phyloP scores from a whole-genome alignment of 2,329 filamentous ascomycete genomes.

The Calonectria naviculata region DNA sequence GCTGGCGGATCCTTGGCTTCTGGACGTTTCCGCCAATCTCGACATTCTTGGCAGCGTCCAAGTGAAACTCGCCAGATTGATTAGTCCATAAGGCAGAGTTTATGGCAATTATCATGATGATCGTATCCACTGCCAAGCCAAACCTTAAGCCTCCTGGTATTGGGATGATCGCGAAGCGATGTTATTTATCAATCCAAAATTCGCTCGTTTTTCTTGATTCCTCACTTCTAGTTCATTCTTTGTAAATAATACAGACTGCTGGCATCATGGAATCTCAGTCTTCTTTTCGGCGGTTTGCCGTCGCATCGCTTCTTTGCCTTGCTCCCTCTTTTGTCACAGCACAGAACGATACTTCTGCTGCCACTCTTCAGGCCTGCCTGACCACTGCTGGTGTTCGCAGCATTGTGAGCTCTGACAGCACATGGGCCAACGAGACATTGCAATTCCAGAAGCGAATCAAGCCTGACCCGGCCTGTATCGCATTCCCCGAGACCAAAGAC shows the following conservation, averaged over 20 bases:
- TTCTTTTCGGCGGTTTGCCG: conserved; percentile 18
- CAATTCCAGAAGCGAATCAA: conserved; percentile 37
- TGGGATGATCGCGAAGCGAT: background rate
- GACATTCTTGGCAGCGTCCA: background rate
- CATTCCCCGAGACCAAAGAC: conserved; percentile 32
- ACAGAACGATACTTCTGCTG: background rate
- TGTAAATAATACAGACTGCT: background rate
- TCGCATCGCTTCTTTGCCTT: conserved; percentile 24
- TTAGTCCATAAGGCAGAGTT: background rate
- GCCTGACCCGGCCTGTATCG: conserved; percentile 34
- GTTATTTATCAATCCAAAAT: background rate
- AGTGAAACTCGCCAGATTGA: background rate
- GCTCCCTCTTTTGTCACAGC: background rate
- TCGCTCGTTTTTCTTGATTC: background rate
- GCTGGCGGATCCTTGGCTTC: background rate
- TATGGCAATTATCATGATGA: background rate
- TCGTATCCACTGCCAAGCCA: background rate
- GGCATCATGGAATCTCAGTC: conserved; percentile 1
- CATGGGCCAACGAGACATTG: conserved; percentile 27
- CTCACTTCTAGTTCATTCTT: background rate
- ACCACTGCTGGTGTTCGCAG: conserved; percentile 29
- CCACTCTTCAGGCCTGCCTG: conserved; percentile 26
- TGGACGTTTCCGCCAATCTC: background rate
- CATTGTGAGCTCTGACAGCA: conserved; percentile 31
- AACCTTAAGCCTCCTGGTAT: background rate